phyloP scores from a whole-genome alignment of 2,329 filamentous ascomycete genomes.

The Thielaviopsis euricoi region DNA sequence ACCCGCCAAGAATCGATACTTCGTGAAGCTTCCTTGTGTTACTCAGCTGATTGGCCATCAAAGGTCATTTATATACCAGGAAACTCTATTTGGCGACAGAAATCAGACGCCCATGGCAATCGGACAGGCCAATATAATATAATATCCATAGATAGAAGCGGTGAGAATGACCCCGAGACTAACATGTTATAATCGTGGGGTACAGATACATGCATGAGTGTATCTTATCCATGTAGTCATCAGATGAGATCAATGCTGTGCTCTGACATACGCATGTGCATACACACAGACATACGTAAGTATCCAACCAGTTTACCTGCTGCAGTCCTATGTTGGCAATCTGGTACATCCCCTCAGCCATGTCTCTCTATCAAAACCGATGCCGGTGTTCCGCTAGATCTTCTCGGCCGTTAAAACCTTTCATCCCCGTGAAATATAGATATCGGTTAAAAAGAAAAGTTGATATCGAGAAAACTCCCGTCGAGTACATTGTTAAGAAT shows the following conservation, averaged over 20 bases:
- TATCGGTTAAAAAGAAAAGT: too few relatives aligned
- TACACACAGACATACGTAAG: background rate
- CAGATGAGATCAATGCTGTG: background rate
- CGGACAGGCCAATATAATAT: too few relatives aligned
- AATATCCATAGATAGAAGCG: too few relatives aligned
- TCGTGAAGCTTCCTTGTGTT: too few relatives aligned
- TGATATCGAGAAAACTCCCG: too few relatives aligned
- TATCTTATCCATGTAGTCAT: background rate
- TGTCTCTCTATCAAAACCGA: background rate
- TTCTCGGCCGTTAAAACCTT: background rate
- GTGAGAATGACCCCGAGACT: background rate
- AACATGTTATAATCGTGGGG: background rate
- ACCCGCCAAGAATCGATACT: too few relatives aligned
- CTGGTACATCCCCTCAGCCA: background rate
- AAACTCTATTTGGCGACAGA: too few relatives aligned
- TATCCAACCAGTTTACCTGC: too few relatives aligned
- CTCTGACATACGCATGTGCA: background rate
- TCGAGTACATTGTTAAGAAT: too few relatives aligned
- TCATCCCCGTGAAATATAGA: background rate
- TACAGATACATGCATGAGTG: background rate
- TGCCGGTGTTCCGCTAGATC: background rate
- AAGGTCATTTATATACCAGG: too few relatives aligned
- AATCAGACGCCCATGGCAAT: too few relatives aligned
- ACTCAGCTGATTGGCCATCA: too few relatives aligned
- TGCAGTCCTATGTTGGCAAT: background rate